Conservation (phyloP, 2,329 filamentous ascomycete species). For the Cadophora luteo-olivacea region DNA sequence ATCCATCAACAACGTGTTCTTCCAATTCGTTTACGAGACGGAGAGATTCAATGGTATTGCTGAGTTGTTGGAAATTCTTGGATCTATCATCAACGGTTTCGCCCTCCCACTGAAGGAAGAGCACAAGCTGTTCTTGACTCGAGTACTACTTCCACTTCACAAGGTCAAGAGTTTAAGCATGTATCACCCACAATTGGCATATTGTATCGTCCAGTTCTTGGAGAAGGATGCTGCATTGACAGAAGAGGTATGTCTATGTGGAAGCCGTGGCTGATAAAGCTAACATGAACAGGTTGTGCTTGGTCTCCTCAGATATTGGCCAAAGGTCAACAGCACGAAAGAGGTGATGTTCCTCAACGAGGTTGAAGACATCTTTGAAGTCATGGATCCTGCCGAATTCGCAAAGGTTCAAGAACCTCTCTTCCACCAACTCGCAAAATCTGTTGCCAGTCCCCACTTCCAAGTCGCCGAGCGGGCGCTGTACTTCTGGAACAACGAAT, state of each 20-base stretch:
- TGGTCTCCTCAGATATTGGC: constrained; percentile 94
- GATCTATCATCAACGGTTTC: constrained; percentile 99
- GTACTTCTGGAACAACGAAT: constrained; percentile 99
- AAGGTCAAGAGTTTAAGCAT: constrained; percentile 99
- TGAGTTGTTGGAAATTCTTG: constrained; percentile 93
- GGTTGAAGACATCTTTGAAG: constrained; percentile 98
- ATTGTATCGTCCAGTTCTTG: constrained; percentile 98
- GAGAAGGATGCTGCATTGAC: constrained; percentile 97
- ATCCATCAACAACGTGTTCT: constrained; percentile 99
- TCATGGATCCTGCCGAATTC: constrained; percentile 98
- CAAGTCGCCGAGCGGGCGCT: constrained; percentile 96
- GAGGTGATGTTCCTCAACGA: constrained; percentile 99
- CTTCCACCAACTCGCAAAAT: constrained; percentile 97
- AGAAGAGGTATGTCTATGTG: constrained; percentile 76
- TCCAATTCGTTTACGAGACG: constrained; percentile 99
- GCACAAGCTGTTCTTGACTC: constrained; percentile 95
- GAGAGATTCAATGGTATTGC: constrained; percentile 98
- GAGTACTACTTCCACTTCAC: constrained; percentile 91
- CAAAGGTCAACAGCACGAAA: constrained; percentile 99
- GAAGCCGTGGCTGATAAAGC: background rate
- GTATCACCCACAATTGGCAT: constrained; percentile 98
- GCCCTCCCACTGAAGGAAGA: constrained; percentile 96
- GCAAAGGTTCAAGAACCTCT: constrained; percentile 97
- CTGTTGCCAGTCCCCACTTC: constrained; percentile 97
- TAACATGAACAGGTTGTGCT: constrained; percentile 75